Percentiles rank a stretch among this genome's conserved stretches.
Conservation (phyloP, 2,329 filamentous ascomycete species). For the Pseudogymnoascus sp. region DNA sequence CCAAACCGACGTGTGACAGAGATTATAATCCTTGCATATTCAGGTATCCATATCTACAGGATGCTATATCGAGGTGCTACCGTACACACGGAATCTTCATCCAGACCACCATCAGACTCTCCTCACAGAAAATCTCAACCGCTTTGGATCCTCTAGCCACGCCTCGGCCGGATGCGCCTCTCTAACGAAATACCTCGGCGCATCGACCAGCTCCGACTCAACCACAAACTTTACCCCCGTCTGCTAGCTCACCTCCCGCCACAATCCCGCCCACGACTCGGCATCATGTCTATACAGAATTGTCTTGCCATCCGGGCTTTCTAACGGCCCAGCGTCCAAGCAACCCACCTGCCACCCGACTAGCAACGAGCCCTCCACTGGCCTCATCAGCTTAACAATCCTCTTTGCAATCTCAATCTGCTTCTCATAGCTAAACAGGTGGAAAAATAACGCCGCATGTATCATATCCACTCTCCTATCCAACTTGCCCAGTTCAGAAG, state of each 20-base stretch:
- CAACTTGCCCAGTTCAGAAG: conserved; percentile 26
- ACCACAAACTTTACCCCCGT: not conserved
- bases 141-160: not conserved
- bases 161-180: not conserved
- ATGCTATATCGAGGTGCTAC: not conserved
- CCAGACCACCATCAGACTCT: not conserved
- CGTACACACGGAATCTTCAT: not conserved
- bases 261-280: not conserved
- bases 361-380: conserved; percentile 26
- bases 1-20: not conserved
- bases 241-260: not conserved
- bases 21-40: not conserved
- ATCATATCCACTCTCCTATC: conserved; percentile 34
- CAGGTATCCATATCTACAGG: not conserved
- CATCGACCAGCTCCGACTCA: not conserved
- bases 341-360: conserved; percentile 32
- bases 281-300: not conserved
- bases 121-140: not conserved
- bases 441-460: conserved; percentile 34
- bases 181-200: not conserved
- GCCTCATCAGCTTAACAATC: conserved; percentile 15
- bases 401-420: conserved; percentile 30
- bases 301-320: not conserved
- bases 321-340: not conserved
- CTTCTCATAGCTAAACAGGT: conserved; percentile 33